Conservation (phyloP, 345 rosid genomes). For the Corymbia maculata region DNA sequence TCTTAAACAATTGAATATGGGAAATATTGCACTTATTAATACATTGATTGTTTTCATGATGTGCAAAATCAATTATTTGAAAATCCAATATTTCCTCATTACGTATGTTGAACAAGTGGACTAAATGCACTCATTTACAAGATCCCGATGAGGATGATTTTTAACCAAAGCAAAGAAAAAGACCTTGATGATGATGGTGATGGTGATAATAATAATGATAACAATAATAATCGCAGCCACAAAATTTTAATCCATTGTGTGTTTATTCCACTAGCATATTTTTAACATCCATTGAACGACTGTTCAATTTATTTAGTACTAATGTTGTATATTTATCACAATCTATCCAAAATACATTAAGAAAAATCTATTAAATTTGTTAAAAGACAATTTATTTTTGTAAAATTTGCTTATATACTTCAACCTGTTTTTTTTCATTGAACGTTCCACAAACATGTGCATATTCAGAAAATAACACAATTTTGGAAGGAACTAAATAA, state of each 20-base stretch:
- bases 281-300: neutral
- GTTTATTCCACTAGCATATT: neutral
- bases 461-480: neutral
- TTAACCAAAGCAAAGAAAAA: too few species aligned
- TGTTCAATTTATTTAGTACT: neutral
- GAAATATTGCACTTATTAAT: neutral
- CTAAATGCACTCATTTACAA: neutral
- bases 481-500: neutral
- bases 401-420: neutral
- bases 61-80: neutral
- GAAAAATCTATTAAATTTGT: neutral
- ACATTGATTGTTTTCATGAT: neutral
- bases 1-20: neutral
- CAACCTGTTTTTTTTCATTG: neutral
- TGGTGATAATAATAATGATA: neutral
- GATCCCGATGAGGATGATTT: neutral
- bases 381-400: neutral
- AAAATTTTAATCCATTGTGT: neutral
- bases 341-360: neutral
- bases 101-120: neutral
- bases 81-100: neutral
- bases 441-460: neutral
- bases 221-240: neutral
- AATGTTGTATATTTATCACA: neutral
- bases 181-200: neutral